phyloP scores from a whole-genome alignment of 495 filamentous ascomycete species.

The Neurospora sp. region DNA sequence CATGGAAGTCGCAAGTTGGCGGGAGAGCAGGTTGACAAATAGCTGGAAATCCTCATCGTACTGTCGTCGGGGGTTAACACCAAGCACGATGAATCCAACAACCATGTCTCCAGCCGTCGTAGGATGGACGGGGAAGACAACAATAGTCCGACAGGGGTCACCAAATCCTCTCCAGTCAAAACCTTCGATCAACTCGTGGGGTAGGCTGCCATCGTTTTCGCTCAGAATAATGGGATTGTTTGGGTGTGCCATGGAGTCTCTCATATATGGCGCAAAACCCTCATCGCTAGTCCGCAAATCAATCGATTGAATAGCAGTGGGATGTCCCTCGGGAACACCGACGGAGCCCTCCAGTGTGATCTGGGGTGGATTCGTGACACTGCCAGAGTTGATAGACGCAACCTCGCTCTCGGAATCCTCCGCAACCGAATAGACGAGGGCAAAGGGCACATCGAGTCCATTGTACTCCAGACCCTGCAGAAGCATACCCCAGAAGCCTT shows the following conservation, averaged over 20 bases:
- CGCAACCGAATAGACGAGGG: slow-evolving; percentile 50
- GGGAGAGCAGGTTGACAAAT: slow-evolving; percentile 58
- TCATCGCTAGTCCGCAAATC: slow-evolving; percentile 52
- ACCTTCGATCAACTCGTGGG: slow-evolving; percentile 46
- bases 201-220: slow-evolving; percentile 47
- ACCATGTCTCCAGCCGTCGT: slow-evolving; percentile 51
- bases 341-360: slow-evolving; percentile 51
- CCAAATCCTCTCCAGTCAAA: slow-evolving; percentile 55
- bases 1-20: slow-evolving; percentile 60
- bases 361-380: slow-evolving; percentile 40
- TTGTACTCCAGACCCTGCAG: slow-evolving; percentile 50
- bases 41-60: slow-evolving; percentile 63
- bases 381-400: slow-evolving; percentile 52
- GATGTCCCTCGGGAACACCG: slow-evolving; percentile 52
- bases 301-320: slow-evolving; percentile 39
- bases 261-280: slow-evolving; percentile 55
- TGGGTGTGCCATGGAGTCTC: slow-evolving; percentile 51
- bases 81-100: slow-evolving; percentile 60
- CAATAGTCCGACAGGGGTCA: slow-evolving; percentile 52
- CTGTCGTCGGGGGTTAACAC: slow-evolving; percentile 56
- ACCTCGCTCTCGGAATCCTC: slow-evolving; percentile 52
- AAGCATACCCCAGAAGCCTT: slow-evolving; percentile 50
- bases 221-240: slow-evolving; percentile 49
- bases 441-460: slow-evolving; percentile 53
- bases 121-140: slow-evolving; percentile 61